Base-by-base conservation (phyloP, 2,329 filamentous ascomycete genomes). In the Pseudocercospora ulei region DNA sequence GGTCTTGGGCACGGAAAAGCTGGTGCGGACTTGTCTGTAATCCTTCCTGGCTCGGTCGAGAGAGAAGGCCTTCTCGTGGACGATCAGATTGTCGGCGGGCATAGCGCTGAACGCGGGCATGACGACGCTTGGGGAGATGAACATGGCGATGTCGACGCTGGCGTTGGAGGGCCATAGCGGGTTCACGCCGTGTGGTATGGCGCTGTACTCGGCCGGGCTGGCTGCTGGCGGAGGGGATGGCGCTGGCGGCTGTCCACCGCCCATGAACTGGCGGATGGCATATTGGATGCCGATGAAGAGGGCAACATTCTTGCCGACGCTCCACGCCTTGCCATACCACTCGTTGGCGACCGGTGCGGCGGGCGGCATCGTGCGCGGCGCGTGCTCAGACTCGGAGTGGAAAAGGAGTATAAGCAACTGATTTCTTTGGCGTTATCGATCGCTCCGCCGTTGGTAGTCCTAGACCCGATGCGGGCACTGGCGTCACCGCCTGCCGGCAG, bases 131-230 rank as follows among this genome's bases (percentile, higher is more conserved):
- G 82, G 74, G 31, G 86, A 88, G 39, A 96, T 73, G 52, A 88
- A 90, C 57, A 98, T 74, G 50, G 75, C 70, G 52, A 98, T 76
- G 62, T 98, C 90, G 51, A 98, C 63, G 43, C 75, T 67, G 54
- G 76, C 82, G 58, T 90, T 76, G 31, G 73, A 66, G 2, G 83
- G 77, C 90, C 90, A 98, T 56, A 96, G 85, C 13, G 90, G 87
- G 23, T 82, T 82, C 45, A 95, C 70, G 40, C 71, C 72, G 49
- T 78, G 71, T 1, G 86, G 85, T 11, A 84, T 64, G 1, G 64
- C 61, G 52, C 71, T 81, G 59, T 78, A 80, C 35, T 69, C 63
- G 34, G 37, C 43, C 2, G 43, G 31, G 3, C 48, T 39, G 3
- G 41, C 41, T 6, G 50, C 39, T 7, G 53, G 48, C 3, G 49